Conservation (phyloP, 805 yeast species). For the Candida manassasensis region DNA sequence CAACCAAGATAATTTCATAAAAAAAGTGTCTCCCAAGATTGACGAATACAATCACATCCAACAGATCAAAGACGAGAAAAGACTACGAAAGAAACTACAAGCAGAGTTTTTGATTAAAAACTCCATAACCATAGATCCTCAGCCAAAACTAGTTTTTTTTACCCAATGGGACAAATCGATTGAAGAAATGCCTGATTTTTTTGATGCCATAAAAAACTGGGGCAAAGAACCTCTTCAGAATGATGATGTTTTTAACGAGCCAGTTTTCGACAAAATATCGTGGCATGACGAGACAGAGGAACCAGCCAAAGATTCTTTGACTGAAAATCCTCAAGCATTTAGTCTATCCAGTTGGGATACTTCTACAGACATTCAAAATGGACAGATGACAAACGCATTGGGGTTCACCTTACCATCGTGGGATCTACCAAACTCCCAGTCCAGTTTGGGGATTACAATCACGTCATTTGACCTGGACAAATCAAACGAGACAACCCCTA, state of each 20-base stretch:
- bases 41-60: background rate
- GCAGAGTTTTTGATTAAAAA: background rate
- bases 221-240: constrained; percentile 13
- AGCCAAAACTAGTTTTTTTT: constrained; percentile 12
- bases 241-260: background rate
- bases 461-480: background rate
- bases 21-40: constrained; percentile 1
- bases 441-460: background rate
- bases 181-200: constrained; percentile 9
- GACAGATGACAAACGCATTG: background rate
- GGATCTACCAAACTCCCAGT: background rate
- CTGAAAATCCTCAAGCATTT: background rate
- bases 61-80: background rate
- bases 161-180: constrained; percentile 11
- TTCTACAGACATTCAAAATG: background rate
- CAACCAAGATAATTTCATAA: constrained; percentile 12
- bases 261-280: background rate
- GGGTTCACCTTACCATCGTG: constrained; percentile 1
- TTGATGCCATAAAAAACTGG: constrained; percentile 13
- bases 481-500: no score
- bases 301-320: background rate
- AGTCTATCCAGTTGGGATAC: background rate
- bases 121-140: constrained; percentile 10
- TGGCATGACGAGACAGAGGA: background rate
- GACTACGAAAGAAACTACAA: background rate